These are phyloP conservation scores for Naematelia aurantialba DNA, from an alignment of 768 basidiomycete species.

Conservation along the genomic window DNA sequence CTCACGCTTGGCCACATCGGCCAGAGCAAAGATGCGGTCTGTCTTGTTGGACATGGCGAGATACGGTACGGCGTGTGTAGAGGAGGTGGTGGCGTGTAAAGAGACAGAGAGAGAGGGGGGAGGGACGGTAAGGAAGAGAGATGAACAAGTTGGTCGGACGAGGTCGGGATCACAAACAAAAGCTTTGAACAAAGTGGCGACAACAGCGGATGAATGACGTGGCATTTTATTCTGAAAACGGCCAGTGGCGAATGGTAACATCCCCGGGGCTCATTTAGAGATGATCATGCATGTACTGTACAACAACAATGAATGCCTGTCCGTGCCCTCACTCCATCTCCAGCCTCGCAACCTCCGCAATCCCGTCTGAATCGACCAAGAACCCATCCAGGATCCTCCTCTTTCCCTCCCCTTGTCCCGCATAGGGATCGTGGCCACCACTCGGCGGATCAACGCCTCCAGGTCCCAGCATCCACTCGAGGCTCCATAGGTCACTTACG, in stretches of 20 bases:
- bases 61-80: background rate
- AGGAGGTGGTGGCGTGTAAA: constrained; percentile 1
- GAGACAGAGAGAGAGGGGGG: background rate
- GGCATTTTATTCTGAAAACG: no score
- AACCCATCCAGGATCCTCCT: constrained; percentile 34
- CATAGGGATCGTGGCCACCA: background rate
- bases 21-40: constrained; percentile 31
- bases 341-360: constrained; percentile 23
- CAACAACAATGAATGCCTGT: background rate
- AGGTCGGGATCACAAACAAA: background rate
- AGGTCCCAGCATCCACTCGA: constrained; percentile 53
- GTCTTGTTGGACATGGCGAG: background rate
- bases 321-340: constrained; percentile 5
- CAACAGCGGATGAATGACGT: background rate
- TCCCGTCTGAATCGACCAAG: constrained; percentile 31
- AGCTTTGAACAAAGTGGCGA: background rate
- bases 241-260: background rate
- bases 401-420: background rate
- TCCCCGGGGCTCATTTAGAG: background rate
- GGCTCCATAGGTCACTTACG: constrained; percentile 63
- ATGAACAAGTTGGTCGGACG: background rate
- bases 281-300: background rate
- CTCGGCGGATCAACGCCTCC: background rate
- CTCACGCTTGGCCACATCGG: constrained; percentile 41
- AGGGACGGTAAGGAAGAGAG: background rate